Conservation (phyloP, 768 basidiomycete genomes). For the Russula sp. region DNA sequence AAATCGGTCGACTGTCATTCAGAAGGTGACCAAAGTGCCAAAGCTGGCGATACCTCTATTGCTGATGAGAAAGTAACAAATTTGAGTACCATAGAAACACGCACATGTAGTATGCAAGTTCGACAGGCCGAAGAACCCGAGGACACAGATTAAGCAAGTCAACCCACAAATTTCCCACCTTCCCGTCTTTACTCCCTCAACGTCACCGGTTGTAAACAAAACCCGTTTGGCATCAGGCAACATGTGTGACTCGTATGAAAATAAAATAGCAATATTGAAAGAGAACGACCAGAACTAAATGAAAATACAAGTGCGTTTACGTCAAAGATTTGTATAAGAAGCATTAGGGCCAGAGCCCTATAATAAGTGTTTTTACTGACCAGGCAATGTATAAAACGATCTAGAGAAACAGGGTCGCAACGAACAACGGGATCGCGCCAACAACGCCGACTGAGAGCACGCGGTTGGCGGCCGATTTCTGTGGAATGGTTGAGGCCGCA, state of each 20-base stretch:
- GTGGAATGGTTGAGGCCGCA: slow-evolving; percentile 14
- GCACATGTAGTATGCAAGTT: too few species aligned
- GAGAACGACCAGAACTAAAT: neutral
- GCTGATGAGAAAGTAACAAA: too few species aligned
- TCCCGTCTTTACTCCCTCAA: neutral
- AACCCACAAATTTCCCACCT: too few species aligned
- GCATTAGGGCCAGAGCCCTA: neutral
- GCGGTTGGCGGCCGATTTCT: slow-evolving; percentile 16
- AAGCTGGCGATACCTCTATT: too few species aligned
- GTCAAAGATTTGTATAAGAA: neutral
- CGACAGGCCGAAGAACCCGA: too few species aligned
- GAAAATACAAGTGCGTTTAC: slow-evolving; percentile 3
- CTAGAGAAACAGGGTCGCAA: slow-evolving; percentile 24
- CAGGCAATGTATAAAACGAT: neutral
- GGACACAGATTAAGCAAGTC: too few species aligned
- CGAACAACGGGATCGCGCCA: slow-evolving; percentile 20
- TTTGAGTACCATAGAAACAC: too few species aligned
- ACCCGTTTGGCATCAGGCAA: neutral
- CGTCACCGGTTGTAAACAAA: neutral
- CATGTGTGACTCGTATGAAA: neutral
- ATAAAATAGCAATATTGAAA: slow-evolving; percentile 5
- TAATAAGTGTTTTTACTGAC: neutral
- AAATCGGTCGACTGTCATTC: too few species aligned
- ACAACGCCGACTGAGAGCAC: slow-evolving; percentile 8
- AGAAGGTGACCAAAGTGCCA: too few species aligned